Conservation (phyloP, 768 basidiomycete species). For the Lentinus brumalis region DNA sequence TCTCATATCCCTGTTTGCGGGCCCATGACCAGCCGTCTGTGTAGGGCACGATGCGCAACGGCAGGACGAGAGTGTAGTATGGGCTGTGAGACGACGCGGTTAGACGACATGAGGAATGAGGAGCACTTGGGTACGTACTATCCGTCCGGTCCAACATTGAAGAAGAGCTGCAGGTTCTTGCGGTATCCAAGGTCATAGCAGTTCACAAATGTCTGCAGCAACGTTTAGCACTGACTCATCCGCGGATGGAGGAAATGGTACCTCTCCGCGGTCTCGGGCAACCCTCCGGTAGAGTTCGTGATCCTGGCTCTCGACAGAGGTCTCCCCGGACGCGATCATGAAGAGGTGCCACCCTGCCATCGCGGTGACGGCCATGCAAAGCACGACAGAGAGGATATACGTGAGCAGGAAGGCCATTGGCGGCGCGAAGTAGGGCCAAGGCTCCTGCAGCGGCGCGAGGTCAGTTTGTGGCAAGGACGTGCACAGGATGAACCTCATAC, state of each 20-base stretch:
- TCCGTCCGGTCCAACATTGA: conserved; percentile 79
- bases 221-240: background rate
- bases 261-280: conserved; percentile 72
- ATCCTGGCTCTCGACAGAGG: conserved; percentile 89
- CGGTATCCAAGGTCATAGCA: conserved; percentile 85
- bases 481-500: conserved; percentile 33
- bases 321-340: conserved; percentile 75
- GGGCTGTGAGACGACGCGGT: conserved; percentile 48
- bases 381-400: conserved; percentile 74
- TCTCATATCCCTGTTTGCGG: conserved; percentile 61
- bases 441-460: conserved; percentile 14
- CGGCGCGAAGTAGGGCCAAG: conserved; percentile 51
- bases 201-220: conserved; percentile 72
- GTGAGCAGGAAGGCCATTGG: conserved; percentile 68
- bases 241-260: conserved; percentile 27
- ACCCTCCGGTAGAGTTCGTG: conserved; percentile 73
- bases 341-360: conserved; percentile 78
- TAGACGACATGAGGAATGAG: background rate
- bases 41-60: conserved; percentile 76
- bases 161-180: conserved; percentile 80
- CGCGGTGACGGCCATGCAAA: conserved; percentile 72
- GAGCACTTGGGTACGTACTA: conserved; percentile 63
- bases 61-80: conserved; percentile 76
- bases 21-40: conserved; percentile 87
- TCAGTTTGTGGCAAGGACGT: background rate